A percentile compares a stretch with the other conserved stretches of the same genome.
Evolutionary conservation across 2,329 filamentous ascomycete genomes (phyloP).

Genomic region (Colletotrichum sp.): DNA sequence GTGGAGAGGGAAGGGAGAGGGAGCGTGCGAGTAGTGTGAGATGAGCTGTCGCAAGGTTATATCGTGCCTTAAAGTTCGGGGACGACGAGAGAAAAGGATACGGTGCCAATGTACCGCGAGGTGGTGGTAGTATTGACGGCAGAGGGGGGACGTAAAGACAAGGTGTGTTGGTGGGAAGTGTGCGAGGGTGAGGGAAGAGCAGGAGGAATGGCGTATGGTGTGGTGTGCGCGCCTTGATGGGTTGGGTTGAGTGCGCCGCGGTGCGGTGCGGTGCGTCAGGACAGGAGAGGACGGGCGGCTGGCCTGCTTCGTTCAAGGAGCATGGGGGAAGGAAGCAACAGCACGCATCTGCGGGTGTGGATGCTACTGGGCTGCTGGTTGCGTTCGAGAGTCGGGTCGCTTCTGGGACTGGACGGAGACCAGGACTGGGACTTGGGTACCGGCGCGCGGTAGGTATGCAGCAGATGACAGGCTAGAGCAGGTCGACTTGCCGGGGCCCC

Average conservation of each 20-base stretch:
- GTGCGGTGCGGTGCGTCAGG: slow-evolving; percentile 18
- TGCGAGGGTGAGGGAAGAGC: slow-evolving; percentile 11
- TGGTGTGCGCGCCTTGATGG: slow-evolving; percentile 15
- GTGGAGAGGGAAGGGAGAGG: background rate
- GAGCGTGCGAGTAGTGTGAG: slow-evolving; percentile 1
- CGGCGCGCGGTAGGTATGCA: slow-evolving; percentile 13
- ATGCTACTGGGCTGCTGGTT: slow-evolving; percentile 10
- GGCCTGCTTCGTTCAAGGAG: background rate
- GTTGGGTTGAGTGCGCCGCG: slow-evolving; percentile 12
- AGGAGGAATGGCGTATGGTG: slow-evolving; percentile 13
- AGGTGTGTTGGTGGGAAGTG: slow-evolving; percentile 23
- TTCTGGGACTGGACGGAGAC: background rate
- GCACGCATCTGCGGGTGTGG: slow-evolving; percentile 6
- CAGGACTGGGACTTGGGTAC: slow-evolving; percentile 1
- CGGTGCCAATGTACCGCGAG: slow-evolving; percentile 9
- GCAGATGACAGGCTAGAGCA: slow-evolving; percentile 21
- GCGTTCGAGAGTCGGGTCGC: slow-evolving; percentile 17
- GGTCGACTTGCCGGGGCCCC: slow-evolving; percentile 20
- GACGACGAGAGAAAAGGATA: background rate
- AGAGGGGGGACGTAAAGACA: slow-evolving; percentile 5
- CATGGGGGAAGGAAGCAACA: background rate
- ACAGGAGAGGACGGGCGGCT: slow-evolving; percentile 14
- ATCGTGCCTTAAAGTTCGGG: slow-evolving; percentile 20
- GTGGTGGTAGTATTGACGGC: background rate
- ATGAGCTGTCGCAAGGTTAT: slow-evolving; percentile 24